phyloP scores from a whole-genome alignment of 1,139 yeast species.

The Suhomyces choctaworum region DNA sequence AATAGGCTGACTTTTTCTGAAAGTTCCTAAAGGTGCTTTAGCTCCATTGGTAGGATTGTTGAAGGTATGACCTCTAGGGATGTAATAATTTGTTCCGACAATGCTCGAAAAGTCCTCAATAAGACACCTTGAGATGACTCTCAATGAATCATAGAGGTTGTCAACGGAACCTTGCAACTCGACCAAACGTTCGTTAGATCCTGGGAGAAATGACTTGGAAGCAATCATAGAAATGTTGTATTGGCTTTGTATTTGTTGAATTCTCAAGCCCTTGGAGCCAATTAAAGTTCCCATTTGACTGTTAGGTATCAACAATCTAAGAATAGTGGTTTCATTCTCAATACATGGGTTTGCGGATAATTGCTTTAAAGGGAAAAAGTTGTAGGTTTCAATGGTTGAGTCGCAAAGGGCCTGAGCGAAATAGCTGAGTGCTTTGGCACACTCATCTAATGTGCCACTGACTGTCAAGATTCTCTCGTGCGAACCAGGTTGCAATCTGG shows the following conservation, averaged over 20 bases:
- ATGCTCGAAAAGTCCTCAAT: constrained; percentile 71
- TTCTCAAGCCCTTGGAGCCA: constrained; percentile 81
- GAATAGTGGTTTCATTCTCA: constrained; percentile 54
- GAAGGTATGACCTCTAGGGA: constrained; percentile 49
- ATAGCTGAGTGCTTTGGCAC: constrained; percentile 70
- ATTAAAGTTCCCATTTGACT: constrained; percentile 89
- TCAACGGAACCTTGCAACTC: constrained; percentile 84
- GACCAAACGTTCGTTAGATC: constrained; percentile 83
- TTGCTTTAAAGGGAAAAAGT: constrained; percentile 63
- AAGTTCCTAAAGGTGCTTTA: constrained; percentile 22
- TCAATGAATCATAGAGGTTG: constrained; percentile 57
- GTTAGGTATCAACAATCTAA: constrained; percentile 79
- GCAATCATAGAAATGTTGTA: constrained; percentile 82
- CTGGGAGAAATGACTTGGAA: constrained; percentile 79
- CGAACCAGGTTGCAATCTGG: constrained; percentile 78
- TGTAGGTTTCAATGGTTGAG: constrained; percentile 40
- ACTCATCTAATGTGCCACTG: constrained; percentile 73
- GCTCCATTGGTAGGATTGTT: constrained; percentile 6
- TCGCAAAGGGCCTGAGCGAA: constrained; percentile 65
- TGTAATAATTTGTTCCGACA: constrained; percentile 64
- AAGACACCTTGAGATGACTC: constrained; percentile 69
- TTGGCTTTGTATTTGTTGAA: constrained; percentile 74
- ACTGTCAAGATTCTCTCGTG: constrained; percentile 84
- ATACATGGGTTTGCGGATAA: constrained; percentile 52
- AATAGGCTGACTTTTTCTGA: constrained; percentile 11